These are phyloP conservation scores for Eragrostis curvula DNA, from an alignment of 176 grass and related monocot species.

Conservation along the genomic window DNA sequence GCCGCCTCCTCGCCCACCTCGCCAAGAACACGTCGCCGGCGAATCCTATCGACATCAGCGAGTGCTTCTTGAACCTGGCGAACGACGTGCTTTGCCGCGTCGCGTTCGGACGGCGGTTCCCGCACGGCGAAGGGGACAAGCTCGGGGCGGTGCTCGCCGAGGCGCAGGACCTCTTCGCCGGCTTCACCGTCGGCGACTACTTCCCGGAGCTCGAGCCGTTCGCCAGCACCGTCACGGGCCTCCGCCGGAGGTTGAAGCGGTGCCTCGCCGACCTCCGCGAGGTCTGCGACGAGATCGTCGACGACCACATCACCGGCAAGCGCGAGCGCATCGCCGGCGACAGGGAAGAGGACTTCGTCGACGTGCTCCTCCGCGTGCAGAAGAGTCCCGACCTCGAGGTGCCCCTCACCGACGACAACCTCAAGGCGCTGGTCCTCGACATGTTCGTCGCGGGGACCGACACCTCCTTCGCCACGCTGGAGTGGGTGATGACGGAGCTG, in stretches of 20 bases:
- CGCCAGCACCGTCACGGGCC: constrained; percentile 27
- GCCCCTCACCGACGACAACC: constrained; percentile 45
- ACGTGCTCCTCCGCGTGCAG: constrained; percentile 47
- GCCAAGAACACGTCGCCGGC: constrained; percentile 13
- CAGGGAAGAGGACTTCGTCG: constrained; percentile 49
- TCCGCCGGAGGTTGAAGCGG: constrained; percentile 33
- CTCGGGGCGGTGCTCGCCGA: constrained; percentile 44
- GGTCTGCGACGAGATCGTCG: constrained; percentile 45
- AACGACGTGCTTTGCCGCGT: constrained; percentile 56
- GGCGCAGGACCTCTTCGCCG: constrained; percentile 41
- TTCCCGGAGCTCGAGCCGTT: constrained; percentile 46
- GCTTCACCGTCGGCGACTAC: constrained; percentile 47
- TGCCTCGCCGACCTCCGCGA: constrained; percentile 44
- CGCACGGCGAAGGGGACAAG: background rate
- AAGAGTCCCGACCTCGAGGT: constrained; percentile 47
- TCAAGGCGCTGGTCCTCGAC: constrained; percentile 47
- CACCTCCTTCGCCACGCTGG: constrained; percentile 45
- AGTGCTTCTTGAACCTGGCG: constrained; percentile 41
- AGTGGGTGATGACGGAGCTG: constrained; percentile 56
- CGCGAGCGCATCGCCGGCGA: background rate
- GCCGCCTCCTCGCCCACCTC: constrained; percentile 38
- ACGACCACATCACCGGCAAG: constrained; percentile 36
- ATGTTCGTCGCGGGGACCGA: constrained; percentile 50
- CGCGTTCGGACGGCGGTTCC: constrained; percentile 41
- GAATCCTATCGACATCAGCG: constrained; percentile 31